Conservation (phyloP, 257 asterid species). For the Echites panduratus region DNA sequence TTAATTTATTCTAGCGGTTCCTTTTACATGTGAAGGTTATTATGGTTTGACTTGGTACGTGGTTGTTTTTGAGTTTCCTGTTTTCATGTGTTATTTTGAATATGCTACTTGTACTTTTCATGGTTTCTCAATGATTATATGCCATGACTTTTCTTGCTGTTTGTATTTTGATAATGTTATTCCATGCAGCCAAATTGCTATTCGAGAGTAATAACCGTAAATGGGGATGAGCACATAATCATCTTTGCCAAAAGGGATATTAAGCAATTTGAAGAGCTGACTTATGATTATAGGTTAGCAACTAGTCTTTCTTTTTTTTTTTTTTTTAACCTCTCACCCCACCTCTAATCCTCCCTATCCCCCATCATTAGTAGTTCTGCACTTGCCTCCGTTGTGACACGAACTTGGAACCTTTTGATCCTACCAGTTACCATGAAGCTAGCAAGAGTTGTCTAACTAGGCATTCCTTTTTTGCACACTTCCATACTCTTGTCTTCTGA, state of each 20-base stretch:
- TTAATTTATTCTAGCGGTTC: slow-evolving; percentile 4
- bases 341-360: no score
- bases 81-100: background rate
- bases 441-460: no score
- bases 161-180: slow-evolving; percentile 5
- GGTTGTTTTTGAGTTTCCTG: background rate
- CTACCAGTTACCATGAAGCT: no score
- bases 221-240: slow-evolving; percentile 73
- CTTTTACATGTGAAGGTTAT: background rate
- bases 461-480: slow-evolving; percentile 6
- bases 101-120: background rate
- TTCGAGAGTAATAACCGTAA: slow-evolving; percentile 68
- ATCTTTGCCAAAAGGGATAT: slow-evolving; percentile 94
- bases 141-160: background rate
- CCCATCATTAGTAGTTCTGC: no score
- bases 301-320: slow-evolving; percentile 14
- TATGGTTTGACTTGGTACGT: background rate
- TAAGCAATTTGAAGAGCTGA: slow-evolving; percentile 76
- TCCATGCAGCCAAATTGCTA: slow-evolving; percentile 89
- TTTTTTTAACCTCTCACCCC: no score
- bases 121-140: background rate
- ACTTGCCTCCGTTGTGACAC: no score
- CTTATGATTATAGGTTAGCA: slow-evolving; percentile 90
- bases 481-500: background rate
- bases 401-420: no score